Percentiles rank a stretch among this genome's conserved stretches.
phyloP scores from a whole-genome alignment of 441 rosid genomes.

The Lepidium campestre region DNA sequence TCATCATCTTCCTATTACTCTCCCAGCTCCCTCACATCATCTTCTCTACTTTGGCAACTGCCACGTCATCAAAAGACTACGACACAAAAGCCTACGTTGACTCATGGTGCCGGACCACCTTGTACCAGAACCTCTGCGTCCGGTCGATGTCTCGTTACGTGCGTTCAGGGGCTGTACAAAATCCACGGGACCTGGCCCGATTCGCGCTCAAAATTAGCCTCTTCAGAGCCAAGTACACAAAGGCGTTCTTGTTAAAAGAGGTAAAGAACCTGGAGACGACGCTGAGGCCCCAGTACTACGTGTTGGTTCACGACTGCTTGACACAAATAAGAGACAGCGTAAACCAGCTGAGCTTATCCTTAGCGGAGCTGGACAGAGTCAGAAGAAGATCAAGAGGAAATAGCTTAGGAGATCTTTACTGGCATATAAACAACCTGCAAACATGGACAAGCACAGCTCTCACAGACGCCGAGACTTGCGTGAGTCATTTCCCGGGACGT shows the following conservation, averaged over 20 bases:
- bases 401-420: constrained; percentile 30
- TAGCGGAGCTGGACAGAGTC: constrained; percentile 29
- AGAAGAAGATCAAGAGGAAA: constrained; percentile 33
- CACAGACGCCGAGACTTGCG: constrained; percentile 60
- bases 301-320: constrained; percentile 51
- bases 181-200: constrained; percentile 52
- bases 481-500: constrained; percentile 44
- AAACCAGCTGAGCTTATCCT: constrained; percentile 50
- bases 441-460: constrained; percentile 71
- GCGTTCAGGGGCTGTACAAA: constrained; percentile 31
- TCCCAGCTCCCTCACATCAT: constrained; percentile 13
- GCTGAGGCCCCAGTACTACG: constrained; percentile 36
- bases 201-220: constrained; percentile 58
- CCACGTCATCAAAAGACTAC: constrained; percentile 15
- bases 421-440: constrained; percentile 60
- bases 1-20: constrained; percentile 4
- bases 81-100: constrained; percentile 32
- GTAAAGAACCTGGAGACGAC: constrained; percentile 30
- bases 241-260: constrained; percentile 50
- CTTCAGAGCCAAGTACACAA: constrained; percentile 42
- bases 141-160: constrained; percentile 43
- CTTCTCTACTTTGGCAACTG: not conserved
- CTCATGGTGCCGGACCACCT: constrained; percentile 50
- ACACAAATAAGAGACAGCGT: constrained; percentile 51
- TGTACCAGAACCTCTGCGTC: constrained; percentile 48